These are phyloP conservation scores for Ophiocordyceps camponoti-leonardi DNA, from an alignment of 2,329 filamentous ascomycete species.

Conservation along the genomic window DNA sequence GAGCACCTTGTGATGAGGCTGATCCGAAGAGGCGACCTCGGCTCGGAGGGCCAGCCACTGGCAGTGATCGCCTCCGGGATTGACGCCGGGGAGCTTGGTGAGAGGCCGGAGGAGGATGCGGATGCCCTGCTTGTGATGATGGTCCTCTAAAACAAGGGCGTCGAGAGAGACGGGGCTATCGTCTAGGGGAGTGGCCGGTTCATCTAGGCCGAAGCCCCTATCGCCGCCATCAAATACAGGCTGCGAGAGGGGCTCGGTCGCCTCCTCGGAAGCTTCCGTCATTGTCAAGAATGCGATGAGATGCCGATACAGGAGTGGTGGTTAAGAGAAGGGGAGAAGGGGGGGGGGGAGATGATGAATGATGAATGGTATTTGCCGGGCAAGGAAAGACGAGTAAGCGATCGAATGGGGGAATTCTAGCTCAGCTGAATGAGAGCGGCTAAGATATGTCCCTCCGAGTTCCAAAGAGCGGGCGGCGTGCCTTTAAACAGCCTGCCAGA, in stretches of 20 bases:
- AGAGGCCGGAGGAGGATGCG: conserved; percentile 39
- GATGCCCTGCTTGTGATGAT: conserved; percentile 36
- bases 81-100: conserved; percentile 31
- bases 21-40: conserved; percentile 32
- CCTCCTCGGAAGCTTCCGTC: conserved; percentile 24
- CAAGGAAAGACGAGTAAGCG: no score
- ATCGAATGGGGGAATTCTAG: no score
- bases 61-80: conserved; percentile 37
- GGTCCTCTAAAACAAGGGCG: conserved; percentile 30
- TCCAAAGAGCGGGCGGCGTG: no score
- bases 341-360: no score
- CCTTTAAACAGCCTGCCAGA: no score
- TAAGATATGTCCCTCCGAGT: no score
- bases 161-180: conserved; percentile 34
- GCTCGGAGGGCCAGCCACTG: conserved; percentile 38
- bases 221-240: conserved; percentile 36
- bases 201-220: conserved; percentile 26
- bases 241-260: conserved; percentile 34
- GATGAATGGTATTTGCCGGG: no score
- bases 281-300: conserved; percentile 13
- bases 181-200: conserved; percentile 18
- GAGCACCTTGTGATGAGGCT: conserved; percentile 37
- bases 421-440: no score
- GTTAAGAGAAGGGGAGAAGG: no score
- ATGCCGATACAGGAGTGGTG: no score